Conservation (phyloP, 2,329 filamentous ascomycete species). For the Penicillium sp. region DNA sequence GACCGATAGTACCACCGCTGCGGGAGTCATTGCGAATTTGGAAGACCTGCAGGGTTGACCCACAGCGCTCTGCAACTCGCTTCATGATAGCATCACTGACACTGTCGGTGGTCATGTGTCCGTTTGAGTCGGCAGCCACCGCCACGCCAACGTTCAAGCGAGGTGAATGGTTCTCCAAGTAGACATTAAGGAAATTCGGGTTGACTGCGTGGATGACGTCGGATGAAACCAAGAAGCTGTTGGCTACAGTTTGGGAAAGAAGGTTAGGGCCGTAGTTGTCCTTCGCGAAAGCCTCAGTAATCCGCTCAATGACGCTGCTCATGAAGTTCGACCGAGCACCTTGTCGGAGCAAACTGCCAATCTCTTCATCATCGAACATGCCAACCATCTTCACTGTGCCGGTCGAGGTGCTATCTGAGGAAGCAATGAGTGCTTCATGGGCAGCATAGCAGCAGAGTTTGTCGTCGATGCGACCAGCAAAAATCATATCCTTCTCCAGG, state of each 20-base stretch:
- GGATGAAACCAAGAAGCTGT: constrained; percentile 86
- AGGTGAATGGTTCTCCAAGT: constrained; percentile 82
- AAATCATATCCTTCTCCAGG: constrained; percentile 89
- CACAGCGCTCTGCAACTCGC: constrained; percentile 72
- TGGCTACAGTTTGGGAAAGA: constrained; percentile 79
- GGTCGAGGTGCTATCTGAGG: constrained; percentile 51
- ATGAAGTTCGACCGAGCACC: constrained; percentile 89
- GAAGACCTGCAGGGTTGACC: constrained; percentile 75
- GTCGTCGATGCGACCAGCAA: constrained; percentile 92
- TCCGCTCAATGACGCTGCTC: constrained; percentile 74
- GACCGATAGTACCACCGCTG: constrained; percentile 91
- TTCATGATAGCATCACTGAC: constrained; percentile 79
- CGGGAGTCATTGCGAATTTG: constrained; percentile 92
- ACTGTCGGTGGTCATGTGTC: constrained; percentile 93
- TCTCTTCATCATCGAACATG: constrained; percentile 97
- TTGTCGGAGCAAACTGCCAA: constrained; percentile 85
- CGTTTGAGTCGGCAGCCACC: constrained; percentile 79
- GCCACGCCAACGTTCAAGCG: constrained; percentile 84
- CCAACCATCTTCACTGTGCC: constrained; percentile 82
- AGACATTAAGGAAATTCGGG: constrained; percentile 84
- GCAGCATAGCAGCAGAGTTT: constrained; percentile 96
- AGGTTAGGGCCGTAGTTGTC: constrained; percentile 52
- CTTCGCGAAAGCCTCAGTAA: constrained; percentile 63
- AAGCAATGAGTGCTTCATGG: constrained; percentile 75
- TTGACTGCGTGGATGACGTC: constrained; percentile 94